Evolutionary conservation across 1,139 yeast species (phyloP), one percentile per base, ranked within the genome.

Genomic region (Blastobotrys persicus): DNA sequence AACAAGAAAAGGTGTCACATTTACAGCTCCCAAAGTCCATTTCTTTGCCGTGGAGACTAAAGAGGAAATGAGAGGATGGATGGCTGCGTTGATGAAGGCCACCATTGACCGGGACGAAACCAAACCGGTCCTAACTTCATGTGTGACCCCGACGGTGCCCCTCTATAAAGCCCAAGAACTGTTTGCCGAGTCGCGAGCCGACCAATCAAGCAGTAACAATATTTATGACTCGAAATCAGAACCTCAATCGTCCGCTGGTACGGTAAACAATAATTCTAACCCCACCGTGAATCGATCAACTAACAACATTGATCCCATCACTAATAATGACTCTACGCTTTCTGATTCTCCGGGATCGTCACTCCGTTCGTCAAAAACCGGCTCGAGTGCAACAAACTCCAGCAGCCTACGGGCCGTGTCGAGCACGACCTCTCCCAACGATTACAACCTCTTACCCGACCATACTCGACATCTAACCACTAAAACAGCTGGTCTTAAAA

Each of bases 21-120:
- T 94, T 65, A 94, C 99, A 0, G 96, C 91, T 59, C 98, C 96
- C 31, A 88, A 89, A 59, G 87, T 91, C 2, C 98, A 92, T 63
- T 92, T 85, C 67, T 94, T 92, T 75, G 97, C 98, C 0, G 97
- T 91, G 33, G 98, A 92, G 50, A 78, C 88, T 1, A 80, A 77
- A 51, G 96, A 88, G 46, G 98, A 91, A 55, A 86, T 92, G 96
- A 77, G 96, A 63, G 80, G 79, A 1, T 92, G 99, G 99, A 83
- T 91, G 80, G 87, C 91, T 51, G 96, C 97, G 0, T 73, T 92
- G 55, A 88, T 91, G 81, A 88, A 92, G 53, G 95, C 98, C 0
- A 92, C 98, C 0, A 94, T 92, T 60, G 99, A 92, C 65, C 78
- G 95, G 47, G 98, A 94, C 68, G 97, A 92, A 53, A 71, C 88